Base-by-base conservation (phyloP, 1,284 basidiomycete genomes). In the Malassezia psittaci region DNA sequence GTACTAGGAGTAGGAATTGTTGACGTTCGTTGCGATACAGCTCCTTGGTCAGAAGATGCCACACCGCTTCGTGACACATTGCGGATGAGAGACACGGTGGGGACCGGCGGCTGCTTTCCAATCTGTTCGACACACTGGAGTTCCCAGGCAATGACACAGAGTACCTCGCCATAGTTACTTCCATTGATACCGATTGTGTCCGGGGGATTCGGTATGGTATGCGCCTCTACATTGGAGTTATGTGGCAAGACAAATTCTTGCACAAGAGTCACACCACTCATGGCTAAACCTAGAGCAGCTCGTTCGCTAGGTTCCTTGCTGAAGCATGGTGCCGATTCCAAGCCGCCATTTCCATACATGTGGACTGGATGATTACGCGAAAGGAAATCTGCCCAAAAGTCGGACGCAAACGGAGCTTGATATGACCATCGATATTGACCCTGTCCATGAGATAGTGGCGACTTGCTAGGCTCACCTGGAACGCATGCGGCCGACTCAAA, bases 121-220 rank as follows among this genome's bases (percentile, higher is more conserved):
- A 66, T 59, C 10, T 64, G 51, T 60, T 74, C 72, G 32, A 71
- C 64, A 42, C 72, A 74, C 52, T 74, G 74, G 38, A 76, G 59
- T 39, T 77, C 75, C 72, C 75, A 76, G 8, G 70, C 63, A 21
- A 76, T 64, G 44, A 77, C 75, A 36, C 77, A 67, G 5, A 77
- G 68, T 16, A 77, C 75, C 42, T 76, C 70, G 34, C 76, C 76
- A 3, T 74, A 48, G 40, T 64, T 65, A 59, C 65, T 70, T 1
- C 76, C 76, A 19, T 52, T 35, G 3, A 56, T 40, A 13, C 52
- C 57, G 12, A 38, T 21, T 58, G 62, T 42, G 53, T 59, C 33
- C 3, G 45, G 34, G 54, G 53, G 44, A 62, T 19, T 24, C 47
- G 39, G 54, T 44, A 16, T 51, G 52, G 35, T 48, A 24, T 24